phyloP scores from a whole-genome alignment of 805 yeast species.

The Wickerhamiella sergipiensis region DNA sequence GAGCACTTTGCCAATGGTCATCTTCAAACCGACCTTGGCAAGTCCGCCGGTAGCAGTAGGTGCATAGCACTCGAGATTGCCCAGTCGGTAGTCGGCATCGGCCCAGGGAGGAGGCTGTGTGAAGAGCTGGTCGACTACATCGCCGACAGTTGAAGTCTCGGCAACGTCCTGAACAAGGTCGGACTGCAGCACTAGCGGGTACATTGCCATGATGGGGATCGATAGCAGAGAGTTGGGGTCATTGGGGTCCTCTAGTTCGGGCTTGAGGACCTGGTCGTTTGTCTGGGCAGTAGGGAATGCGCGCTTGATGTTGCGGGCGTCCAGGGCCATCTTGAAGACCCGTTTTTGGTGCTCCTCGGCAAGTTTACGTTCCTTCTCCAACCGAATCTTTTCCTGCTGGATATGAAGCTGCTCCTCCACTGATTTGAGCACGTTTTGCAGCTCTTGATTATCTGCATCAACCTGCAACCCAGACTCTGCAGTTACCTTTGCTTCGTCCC shows the following conservation, averaged over 20 bases:
- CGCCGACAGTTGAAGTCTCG: conserved; percentile 55
- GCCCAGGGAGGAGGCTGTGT: conserved; percentile 63
- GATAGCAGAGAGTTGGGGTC: conserved; percentile 53
- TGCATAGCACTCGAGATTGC: conserved; percentile 57
- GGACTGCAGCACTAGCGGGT: conserved; percentile 73
- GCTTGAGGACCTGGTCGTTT: conserved; percentile 8
- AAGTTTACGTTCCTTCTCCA: conserved; percentile 10
- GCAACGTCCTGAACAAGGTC: conserved; percentile 67
- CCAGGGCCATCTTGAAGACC: conserved; percentile 41
- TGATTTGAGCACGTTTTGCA: conserved; percentile 31
- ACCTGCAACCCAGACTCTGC: conserved; percentile 49
- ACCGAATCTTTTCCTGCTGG: conserved; percentile 3
- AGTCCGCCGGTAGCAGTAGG: conserved; percentile 78
- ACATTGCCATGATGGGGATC: conserved; percentile 69
- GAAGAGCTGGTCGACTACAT: conserved; percentile 44
- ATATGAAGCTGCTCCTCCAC: conserved; percentile 15
- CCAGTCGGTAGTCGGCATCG: conserved; percentile 37
- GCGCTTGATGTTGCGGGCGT: conserved; percentile 33
- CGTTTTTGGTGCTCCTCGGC: conserved; percentile 20
- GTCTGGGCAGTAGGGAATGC: background rate
- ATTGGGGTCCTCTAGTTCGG: conserved; percentile 18
- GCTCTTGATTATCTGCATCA: conserved; percentile 46
- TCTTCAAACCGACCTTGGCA: conserved; percentile 70
- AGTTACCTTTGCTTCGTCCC: conserved; percentile 59
- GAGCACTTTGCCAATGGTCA: conserved; percentile 49